These are phyloP conservation scores for Candida khao-thaluensis DNA, from an alignment of 805 yeast species.

Conservation along the genomic window DNA sequence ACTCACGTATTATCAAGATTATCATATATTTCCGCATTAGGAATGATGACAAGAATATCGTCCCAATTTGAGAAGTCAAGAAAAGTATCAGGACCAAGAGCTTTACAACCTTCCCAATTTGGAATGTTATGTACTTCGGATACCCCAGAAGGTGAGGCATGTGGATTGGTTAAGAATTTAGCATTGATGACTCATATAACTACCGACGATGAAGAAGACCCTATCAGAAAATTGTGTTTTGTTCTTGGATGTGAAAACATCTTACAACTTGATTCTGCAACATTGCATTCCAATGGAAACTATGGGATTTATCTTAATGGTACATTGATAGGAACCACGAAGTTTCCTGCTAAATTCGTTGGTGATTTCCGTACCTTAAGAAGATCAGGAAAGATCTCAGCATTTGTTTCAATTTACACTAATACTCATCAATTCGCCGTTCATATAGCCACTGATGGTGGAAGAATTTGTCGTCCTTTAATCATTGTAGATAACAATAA, in stretches of 20 bases:
- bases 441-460: conserved; percentile 98
- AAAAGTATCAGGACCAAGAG: conserved; percentile 98
- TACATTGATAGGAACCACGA: conserved; percentile 86
- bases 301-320: conserved; percentile 91
- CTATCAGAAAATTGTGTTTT: conserved; percentile 73
- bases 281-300: conserved; percentile 72
- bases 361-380: conserved; percentile 73
- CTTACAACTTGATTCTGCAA: conserved; percentile 74
- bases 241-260: conserved; percentile 89
- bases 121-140: conserved; percentile 99
- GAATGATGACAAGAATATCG: conserved; percentile 99
- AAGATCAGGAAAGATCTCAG: conserved; percentile 82
- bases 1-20: conserved; percentile 92
- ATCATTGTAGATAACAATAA: conserved; percentile 77
- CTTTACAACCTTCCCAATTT: conserved; percentile 97
- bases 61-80: conserved; percentile 98
- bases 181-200: conserved; percentile 99
- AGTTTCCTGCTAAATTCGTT: conserved; percentile 84
- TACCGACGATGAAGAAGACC: conserved; percentile 95
- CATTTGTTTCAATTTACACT: conserved; percentile 85
- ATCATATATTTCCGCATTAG: conserved; percentile 90
- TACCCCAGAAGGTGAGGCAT: conserved; percentile 99
- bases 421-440: conserved; percentile 90
- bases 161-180: conserved; percentile 95
- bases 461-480: conserved; percentile 94